Conservation (phyloP, 1,139 yeast species). For the Pichia kudriavzevii region DNA sequence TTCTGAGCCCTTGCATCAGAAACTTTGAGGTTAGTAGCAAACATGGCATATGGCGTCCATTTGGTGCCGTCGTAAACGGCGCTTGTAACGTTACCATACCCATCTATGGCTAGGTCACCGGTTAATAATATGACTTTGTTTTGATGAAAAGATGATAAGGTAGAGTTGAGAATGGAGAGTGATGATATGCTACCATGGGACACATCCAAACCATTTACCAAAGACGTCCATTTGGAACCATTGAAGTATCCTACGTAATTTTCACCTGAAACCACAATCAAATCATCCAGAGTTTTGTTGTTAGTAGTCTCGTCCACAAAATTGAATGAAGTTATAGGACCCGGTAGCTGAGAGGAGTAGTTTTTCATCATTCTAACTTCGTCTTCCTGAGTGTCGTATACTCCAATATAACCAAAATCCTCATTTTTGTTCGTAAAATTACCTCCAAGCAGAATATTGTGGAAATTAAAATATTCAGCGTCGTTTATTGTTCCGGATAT, state of each 20-base stretch:
- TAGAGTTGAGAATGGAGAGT: no score
- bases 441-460: conserved; percentile 57
- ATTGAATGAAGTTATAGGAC: conserved; percentile 31
- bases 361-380: conserved; percentile 13
- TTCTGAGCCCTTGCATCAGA: conserved; percentile 30
- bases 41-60: conserved; percentile 65
- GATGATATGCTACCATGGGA: conserved; percentile 27
- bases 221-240: conserved; percentile 39
- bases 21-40: conserved; percentile 22
- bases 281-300: conserved; percentile 35
- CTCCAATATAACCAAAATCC: conserved; percentile 14
- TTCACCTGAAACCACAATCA: conserved; percentile 51
- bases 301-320: conserved; percentile 44
- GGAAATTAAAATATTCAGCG: conserved; percentile 44
- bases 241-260: conserved; percentile 43
- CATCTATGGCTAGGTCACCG: conserved; percentile 48
- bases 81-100: conserved; percentile 55
- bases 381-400: conserved; percentile 21
- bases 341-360: conserved; percentile 16
- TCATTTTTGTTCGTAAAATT: conserved; percentile 24
- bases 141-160: conserved; percentile 29
- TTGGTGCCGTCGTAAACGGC: conserved; percentile 61
- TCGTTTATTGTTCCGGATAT: conserved; percentile 48
- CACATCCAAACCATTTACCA: conserved; percentile 28
- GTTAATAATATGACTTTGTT: conserved; percentile 49